A percentile compares a stretch with the other conserved stretches of the same genome.
Evolutionary conservation across 2,329 filamentous ascomycete species (phyloP).

Genomic region (Ascosphaera apis): DNA sequence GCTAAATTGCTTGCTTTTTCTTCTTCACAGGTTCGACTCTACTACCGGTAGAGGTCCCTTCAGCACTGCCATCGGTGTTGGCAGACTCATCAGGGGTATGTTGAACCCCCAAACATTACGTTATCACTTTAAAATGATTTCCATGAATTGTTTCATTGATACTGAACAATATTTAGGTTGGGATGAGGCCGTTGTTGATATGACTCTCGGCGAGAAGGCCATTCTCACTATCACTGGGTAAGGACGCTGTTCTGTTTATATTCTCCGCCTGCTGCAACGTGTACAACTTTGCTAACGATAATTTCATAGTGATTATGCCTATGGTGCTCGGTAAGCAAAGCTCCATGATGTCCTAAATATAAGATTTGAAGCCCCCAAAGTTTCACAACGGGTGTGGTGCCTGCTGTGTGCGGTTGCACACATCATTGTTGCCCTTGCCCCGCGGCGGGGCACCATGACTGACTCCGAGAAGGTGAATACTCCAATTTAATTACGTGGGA

Average conservation of each 20-base stretch:
- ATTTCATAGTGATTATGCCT: conserved; percentile 15
- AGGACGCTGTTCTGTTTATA: conserved; percentile 9
- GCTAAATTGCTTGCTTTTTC: neutral
- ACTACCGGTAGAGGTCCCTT: conserved; percentile 55
- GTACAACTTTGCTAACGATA: neutral
- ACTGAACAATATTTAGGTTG: conserved; percentile 30
- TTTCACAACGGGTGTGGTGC: too few relatives aligned
- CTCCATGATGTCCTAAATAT: neutral
- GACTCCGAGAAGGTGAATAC: too few relatives aligned
- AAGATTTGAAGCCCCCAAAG: neutral
- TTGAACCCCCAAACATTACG: neutral
- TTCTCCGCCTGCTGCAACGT: neutral
- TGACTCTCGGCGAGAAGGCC: conserved; percentile 81
- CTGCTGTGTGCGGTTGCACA: neutral
- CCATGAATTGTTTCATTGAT: neutral
- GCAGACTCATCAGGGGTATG: conserved; percentile 66
- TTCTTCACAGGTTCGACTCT: conserved; percentile 53
- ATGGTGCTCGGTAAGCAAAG: conserved; percentile 17
- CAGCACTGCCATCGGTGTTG: conserved; percentile 53
- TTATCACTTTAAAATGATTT: neutral
- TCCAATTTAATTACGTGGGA: too few relatives aligned
- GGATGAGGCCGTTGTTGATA: conserved; percentile 65
- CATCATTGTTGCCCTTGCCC: neutral
- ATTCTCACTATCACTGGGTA: conserved; percentile 61
- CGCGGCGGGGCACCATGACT: too few relatives aligned